phyloP scores from a whole-genome alignment of 1,284 basidiomycete genomes.

The Paramarasmius palmivorus region DNA sequence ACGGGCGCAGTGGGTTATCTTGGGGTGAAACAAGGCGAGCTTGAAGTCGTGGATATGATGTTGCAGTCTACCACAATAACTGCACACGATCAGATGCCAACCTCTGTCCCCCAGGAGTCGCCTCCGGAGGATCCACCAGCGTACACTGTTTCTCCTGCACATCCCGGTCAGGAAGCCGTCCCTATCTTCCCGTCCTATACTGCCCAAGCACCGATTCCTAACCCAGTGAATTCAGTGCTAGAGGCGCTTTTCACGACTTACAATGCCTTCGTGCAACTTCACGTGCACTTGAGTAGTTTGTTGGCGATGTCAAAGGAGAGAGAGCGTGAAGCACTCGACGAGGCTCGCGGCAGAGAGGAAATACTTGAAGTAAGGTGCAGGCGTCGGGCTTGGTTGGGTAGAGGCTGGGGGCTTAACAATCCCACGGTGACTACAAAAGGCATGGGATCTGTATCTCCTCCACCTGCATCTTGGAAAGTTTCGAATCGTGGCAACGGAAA shows the following conservation, averaged over 20 bases:
- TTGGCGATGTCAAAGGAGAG: conserved; percentile 36
- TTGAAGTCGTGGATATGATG: too few species aligned
- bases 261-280: conserved; percentile 34
- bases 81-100: too few species aligned
- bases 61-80: too few species aligned
- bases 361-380: conserved; percentile 51
- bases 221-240: background rate
- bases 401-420: conserved; percentile 22
- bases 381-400: conserved; percentile 53
- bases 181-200: background rate
- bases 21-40: conserved; percentile 9
- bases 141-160: background rate
- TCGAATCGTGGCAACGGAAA: conserved; percentile 18
- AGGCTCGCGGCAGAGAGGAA: conserved; percentile 39
- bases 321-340: conserved; percentile 34
- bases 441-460: background rate
- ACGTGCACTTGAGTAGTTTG: conserved; percentile 41
- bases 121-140: background rate
- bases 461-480: background rate
- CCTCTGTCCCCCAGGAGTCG: background rate
- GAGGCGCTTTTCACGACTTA: conserved; percentile 23
- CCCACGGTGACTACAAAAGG: background rate
- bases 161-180: background rate
- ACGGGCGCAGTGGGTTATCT: background rate
- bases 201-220: background rate